Percentiles rank a stretch among this genome's conserved stretches.
phyloP scores from a whole-genome alignment of 1,139 yeast genomes.

The Saccharomyces hybrid region DNA sequence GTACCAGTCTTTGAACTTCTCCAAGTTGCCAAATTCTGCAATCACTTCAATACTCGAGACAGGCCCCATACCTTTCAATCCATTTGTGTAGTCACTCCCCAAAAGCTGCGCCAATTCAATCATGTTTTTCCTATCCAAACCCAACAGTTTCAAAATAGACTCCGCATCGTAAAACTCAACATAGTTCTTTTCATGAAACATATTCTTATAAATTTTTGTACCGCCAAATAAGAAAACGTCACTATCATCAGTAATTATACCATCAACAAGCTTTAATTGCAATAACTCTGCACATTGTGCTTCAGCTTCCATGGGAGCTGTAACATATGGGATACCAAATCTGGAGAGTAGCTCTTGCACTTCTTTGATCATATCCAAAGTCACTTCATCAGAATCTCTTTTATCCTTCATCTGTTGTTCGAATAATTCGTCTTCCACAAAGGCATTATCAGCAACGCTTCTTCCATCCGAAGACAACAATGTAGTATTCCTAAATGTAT shows the following conservation, averaged over 20 bases:
- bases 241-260: constrained; percentile 93
- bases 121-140: constrained; percentile 53
- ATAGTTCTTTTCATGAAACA: constrained; percentile 88
- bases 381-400: constrained; percentile 88
- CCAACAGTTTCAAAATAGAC: constrained; percentile 57
- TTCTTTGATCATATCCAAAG: constrained; percentile 76
- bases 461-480: constrained; percentile 1
- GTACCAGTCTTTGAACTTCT: constrained; percentile 49
- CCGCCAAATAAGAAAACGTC: constrained; percentile 96
- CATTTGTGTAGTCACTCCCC: constrained; percentile 93
- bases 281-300: constrained; percentile 88
- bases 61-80: constrained; percentile 86
- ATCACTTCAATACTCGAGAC: constrained; percentile 88
- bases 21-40: constrained; percentile 63
- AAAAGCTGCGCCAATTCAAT: constrained; percentile 74
- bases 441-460: constrained; percentile 16
- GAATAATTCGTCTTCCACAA: constrained; percentile 35
- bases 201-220: constrained; percentile 71
- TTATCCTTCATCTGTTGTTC: constrained; percentile 55
- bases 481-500: constrained; percentile 48
- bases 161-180: constrained; percentile 73
- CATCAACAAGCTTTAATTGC: constrained; percentile 70
- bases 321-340: constrained; percentile 88
- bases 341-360: constrained; percentile 79
- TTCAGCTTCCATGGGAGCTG: constrained; percentile 98